Evolutionary conservation across 2,329 filamentous ascomycete species (phyloP), one percentile per base, ranked within the genome.

Genomic region (Alternaria ethzedia): DNA sequence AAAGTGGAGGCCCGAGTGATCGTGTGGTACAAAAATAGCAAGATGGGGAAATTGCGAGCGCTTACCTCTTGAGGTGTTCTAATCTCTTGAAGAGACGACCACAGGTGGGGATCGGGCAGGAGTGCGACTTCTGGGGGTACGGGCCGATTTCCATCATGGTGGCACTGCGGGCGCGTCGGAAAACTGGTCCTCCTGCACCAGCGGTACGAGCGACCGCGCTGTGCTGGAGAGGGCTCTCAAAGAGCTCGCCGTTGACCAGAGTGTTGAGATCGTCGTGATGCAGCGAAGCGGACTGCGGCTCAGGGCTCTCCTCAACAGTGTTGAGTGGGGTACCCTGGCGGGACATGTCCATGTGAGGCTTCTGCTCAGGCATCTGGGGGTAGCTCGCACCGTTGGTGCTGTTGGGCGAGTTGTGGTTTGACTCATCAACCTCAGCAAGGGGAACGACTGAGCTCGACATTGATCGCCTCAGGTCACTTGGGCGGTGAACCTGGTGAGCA

Each of bases 1-100:
- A 68, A 65, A 65, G 65, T 60, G 54, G 54, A 49, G 56, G 55
- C 59, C 45, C 50, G 36, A 43, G 30, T 64, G 54, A 44, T 32
- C 49, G 55, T 43, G 66, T 71, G 56, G 43, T 44, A 57, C 59
- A 51, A 47, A 64, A 59, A 59, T 49, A 54, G 28, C 36, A 51
- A 62, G 58, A 70, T 62, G 59, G 46, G 68, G 65, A 80, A 76
- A 79, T 78, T 64, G 73, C 74, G 75, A 71, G 77, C 78, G 86
- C 91, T 89, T 93, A 97, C 93, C 95, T 90, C 88, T 99, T 99
- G 78, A 99, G 89, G 84, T 99, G 96, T 85, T 99, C 96, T 85
- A 99, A 89, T 82, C 96, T 91, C 90, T 99, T 99, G 88, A 99
- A 99, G 66, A 97, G 88, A 76, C 96, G 91, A 58, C 96, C 96